These are phyloP conservation scores for Punica granatum DNA, from an alignment of 345 rosid genomes.

Conservation along the genomic window DNA sequence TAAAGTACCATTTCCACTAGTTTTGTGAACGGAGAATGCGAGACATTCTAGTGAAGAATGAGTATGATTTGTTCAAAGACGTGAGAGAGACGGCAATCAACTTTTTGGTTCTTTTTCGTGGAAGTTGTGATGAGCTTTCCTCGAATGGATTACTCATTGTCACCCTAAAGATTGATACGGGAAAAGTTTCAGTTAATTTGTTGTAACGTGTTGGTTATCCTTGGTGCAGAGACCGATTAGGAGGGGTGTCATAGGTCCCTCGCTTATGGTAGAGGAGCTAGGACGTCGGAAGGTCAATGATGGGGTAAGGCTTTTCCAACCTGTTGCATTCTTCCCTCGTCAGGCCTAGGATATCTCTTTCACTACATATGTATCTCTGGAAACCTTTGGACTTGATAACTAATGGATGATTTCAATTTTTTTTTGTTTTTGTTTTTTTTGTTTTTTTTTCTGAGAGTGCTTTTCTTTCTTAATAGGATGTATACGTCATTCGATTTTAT, in stretches of 20 bases:
- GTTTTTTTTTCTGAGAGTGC: not conserved
- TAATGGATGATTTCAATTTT: too few species aligned
- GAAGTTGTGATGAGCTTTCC: not conserved
- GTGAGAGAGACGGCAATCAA: not conserved
- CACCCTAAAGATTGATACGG: not conserved
- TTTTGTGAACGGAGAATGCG: not conserved
- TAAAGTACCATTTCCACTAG: not conserved
- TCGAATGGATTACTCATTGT: not conserved
- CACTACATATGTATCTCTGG: not conserved
- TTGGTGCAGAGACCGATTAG: constrained; percentile 65
- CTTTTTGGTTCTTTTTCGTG: not conserved
- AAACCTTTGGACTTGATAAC: not conserved
- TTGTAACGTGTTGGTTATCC: constrained; percentile 3
- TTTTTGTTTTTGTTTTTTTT: too few species aligned
- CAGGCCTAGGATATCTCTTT: not conserved
- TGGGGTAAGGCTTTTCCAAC: constrained; percentile 39
- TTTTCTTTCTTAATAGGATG: constrained; percentile 45
- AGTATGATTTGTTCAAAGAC: not conserved
- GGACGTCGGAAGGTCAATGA: constrained; percentile 61
- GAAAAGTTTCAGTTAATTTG: not conserved
- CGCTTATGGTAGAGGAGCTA: constrained; percentile 72
- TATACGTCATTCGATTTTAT: constrained; percentile 66
- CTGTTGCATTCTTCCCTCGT: not conserved
- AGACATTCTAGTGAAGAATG: not conserved
- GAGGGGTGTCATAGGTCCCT: constrained; percentile 73